Base-by-base conservation (phyloP, 805 yeast genomes). In the Starmerella cellae region DNA sequence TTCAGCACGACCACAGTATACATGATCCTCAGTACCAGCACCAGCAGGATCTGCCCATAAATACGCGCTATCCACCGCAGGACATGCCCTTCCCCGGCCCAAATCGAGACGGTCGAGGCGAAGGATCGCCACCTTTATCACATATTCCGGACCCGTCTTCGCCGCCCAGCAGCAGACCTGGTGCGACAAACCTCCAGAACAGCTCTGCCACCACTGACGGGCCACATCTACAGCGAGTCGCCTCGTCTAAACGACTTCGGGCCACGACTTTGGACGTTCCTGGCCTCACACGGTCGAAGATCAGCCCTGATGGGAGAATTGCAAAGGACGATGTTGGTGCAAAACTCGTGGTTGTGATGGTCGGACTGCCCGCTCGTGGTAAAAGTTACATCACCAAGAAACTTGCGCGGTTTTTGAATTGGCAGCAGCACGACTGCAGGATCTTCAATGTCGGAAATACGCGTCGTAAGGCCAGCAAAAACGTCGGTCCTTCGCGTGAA, bases 391-490 rank as follows among this genome's bases (percentile, higher is more conserved):
- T 88, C 48, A 84, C 96, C 40, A 88, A 85, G 61, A 88, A 91
- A 58, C 68, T 88, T 37, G 82, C 93, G 1, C 65, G 97, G 46
- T 91, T 83, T 61, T 66, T 88, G 58, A 88, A 88, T 63, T 88
- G 95, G 94, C 73, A 85, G 31, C 94, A 87, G 62, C 93, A 87
- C 54, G 84, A 82, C 52, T 78, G 94, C 46, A 71, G 79, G 49
- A 87, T 88, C 9, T 88, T 91, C 66, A 88, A 88, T 56, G 98
- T 91, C 24, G 98, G 98, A 1, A 82, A 91, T 55, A 88, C 96
- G 0, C 71, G 98, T 54, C 70, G 97, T 55, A 74, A 75, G 49
- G 85, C 81, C 48, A 55, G 58, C 42, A 65, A 67, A 27, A 66
- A 69, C 44, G 68, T 71, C 9, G 91, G 91, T 0, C 91, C 91